Conservation (phyloP, 495 filamentous ascomycete species). For the Tuber aestivum region DNA sequence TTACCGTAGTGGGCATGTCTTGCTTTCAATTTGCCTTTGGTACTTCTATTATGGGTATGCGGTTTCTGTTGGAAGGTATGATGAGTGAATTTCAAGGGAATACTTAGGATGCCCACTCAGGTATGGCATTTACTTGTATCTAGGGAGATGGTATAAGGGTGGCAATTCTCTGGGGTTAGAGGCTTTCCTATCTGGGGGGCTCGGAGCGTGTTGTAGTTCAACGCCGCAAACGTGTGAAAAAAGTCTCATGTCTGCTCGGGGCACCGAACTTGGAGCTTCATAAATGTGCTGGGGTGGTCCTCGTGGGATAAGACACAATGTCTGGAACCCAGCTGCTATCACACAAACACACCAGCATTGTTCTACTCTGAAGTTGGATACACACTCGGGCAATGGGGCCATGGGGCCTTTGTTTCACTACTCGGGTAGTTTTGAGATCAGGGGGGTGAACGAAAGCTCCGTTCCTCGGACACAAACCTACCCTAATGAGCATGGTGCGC, state of each 20-base stretch:
- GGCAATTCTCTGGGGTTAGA: background rate
- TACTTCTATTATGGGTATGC: background rate
- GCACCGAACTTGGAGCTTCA: background rate
- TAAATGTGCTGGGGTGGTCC: background rate
- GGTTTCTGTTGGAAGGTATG: background rate
- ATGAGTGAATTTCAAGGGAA: background rate
- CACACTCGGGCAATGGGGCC: background rate
- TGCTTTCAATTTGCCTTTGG: background rate
- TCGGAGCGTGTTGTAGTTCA: background rate
- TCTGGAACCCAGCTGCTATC: too few species aligned
- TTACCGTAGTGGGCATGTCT: background rate
- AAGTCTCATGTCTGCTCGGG: background rate
- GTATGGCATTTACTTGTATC: background rate
- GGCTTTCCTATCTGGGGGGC: background rate
- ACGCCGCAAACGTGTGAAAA: background rate
- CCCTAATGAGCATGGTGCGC: background rate
- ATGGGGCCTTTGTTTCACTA: background rate
- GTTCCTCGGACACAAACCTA: background rate
- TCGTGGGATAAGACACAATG: too few species aligned
- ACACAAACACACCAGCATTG: too few species aligned
- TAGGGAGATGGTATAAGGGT: background rate
- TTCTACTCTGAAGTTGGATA: too few species aligned
- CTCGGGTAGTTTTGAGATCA: background rate
- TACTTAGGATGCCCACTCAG: background rate
- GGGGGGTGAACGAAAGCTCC: background rate